Evolutionary conservation across 139 green algal species (phyloP), one percentile per base, ranked within the genome.

Genomic region (Volvox africanus): DNA sequence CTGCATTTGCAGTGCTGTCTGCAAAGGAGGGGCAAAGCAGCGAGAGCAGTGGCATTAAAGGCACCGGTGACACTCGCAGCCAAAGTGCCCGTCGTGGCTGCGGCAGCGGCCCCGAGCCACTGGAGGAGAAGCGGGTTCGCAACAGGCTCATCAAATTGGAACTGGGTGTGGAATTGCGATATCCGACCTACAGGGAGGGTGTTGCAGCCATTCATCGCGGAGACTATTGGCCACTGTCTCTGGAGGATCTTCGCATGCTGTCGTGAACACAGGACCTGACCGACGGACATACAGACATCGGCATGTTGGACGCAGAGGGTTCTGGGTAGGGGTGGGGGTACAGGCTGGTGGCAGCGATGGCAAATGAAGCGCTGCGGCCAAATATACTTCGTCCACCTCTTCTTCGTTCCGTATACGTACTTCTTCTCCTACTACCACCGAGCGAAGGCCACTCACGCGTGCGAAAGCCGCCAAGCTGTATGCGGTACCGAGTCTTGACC

Each of bases 71-170:
- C 44, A 55, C 9, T 80, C 73, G 9, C 73, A 80, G 73, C 73
- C 73, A 2, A n/a, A 33, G 26, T 32, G 28, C 2, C 3, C 1
- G 24, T 9, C 2, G 14, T 18, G n/a, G 76, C 32, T 5, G 33
- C 78, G 21, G 36, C 67, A 30, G 21, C 17, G 75, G 32, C 75
- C 20, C 36, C 36, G 36, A 65, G 37, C 17, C 30, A 24, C 32
- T 95, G 73, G 93, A 92, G 28, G 96, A 98, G 87, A 98, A 98
- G 91, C 89, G 96, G 11, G 96, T 98, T 32, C 68, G 67, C 18
- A 98, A 98, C 78, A 61, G 21, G 2, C 82, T 71, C 26, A 96
- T 98, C 18, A 96, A 96, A 76, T 2, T 44, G 19, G 94, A 96
- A 88, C 91, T 98, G 78, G 88, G 90, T 0, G 78, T 96, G 28